phyloP scores from a whole-genome alignment of 345 rosid species.

The Cardiospermum halicacabum region DNA sequence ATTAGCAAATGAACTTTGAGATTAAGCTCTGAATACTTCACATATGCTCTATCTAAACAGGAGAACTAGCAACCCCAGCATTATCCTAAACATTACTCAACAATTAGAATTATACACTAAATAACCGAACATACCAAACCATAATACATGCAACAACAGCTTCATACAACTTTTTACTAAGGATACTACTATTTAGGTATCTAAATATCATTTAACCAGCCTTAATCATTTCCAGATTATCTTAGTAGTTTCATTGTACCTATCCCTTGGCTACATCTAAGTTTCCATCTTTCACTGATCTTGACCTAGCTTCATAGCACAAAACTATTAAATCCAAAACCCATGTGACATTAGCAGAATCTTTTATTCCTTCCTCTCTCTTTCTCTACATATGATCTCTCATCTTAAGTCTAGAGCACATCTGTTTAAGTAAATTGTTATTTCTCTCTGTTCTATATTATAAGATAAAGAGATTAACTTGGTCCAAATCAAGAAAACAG shows the following conservation, averaged over 20 bases:
- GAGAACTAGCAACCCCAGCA: background rate
- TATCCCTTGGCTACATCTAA: background rate
- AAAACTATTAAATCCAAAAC: constrained; percentile 1
- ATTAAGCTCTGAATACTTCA: background rate
- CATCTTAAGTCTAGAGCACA: background rate
- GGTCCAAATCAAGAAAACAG: background rate
- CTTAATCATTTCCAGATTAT: background rate
- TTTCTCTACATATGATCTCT: background rate
- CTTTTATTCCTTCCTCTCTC: background rate
- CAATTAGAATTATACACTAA: background rate
- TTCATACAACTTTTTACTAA: background rate
- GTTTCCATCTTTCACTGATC: background rate
- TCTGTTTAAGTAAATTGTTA: background rate
- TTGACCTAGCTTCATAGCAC: background rate
- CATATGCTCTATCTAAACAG: background rate
- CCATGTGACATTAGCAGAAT: background rate
- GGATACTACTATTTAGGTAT: background rate
- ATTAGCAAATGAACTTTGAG: constrained; percentile 1
- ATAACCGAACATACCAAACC: background rate
- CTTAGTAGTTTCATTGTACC: background rate
- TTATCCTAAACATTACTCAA: background rate
- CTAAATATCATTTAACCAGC: background rate
- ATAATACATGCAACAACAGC: background rate
- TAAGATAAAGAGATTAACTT: background rate
- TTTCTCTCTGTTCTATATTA: background rate